These are phyloP conservation scores for Euphorbia schlechtendalii DNA, from an alignment of 441 rosid genomes.

Conservation along the genomic window DNA sequence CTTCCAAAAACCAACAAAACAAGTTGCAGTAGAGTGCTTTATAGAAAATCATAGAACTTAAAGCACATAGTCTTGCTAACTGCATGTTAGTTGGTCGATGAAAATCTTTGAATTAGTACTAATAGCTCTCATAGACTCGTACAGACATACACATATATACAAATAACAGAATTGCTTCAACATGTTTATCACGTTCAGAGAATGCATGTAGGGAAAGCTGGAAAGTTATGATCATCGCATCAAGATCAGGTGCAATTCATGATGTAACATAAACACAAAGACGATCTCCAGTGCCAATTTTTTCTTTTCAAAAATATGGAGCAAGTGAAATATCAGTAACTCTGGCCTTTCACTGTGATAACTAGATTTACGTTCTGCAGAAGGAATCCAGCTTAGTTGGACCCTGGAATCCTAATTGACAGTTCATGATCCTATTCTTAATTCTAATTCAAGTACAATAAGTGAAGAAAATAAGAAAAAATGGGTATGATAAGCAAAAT, in stretches of 20 bases:
- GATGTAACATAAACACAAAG: background rate
- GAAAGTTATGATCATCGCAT: background rate
- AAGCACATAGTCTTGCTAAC: background rate
- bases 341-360: background rate
- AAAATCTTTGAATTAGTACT: background rate
- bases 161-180: background rate
- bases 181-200: background rate
- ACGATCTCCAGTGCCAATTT: background rate
- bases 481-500: background rate
- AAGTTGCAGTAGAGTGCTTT: background rate
- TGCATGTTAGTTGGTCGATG: background rate
- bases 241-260: conserved; percentile 7
- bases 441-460: no score
- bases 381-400: background rate
- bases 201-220: background rate
- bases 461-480: background rate
- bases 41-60: background rate
- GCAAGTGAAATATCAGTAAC: background rate
- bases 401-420: background rate
- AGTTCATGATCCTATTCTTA: background rate
- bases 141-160: background rate
- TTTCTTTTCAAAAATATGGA: conserved; percentile 7
- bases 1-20: background rate
- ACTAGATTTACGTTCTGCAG: background rate
- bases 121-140: background rate